Evolutionary conservation across 306 rosid genomes (phyloP).

Genomic region (Betula pendula): DNA sequence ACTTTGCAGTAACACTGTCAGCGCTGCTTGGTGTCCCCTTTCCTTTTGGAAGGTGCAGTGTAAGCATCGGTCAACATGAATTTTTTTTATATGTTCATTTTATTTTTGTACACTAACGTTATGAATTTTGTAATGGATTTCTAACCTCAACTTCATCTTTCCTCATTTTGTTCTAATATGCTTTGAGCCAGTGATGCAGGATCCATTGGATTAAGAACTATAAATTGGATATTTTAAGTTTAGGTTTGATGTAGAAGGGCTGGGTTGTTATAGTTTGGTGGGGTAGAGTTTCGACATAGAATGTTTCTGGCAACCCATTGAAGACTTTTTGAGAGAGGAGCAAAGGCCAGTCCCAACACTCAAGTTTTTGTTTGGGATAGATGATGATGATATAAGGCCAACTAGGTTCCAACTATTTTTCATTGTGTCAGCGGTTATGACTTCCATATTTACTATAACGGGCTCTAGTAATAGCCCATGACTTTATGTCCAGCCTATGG

Average conservation of each 20-base stretch:
- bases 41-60: constrained; percentile 99
- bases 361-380: neutral
- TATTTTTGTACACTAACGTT: constrained; percentile 14
- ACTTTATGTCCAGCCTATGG: neutral
- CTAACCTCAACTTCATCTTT: neutral
- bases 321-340: neutral
- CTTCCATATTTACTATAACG: neutral
- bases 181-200: constrained; percentile 15
- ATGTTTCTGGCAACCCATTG: constrained; percentile 3
- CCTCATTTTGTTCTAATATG: constrained; percentile 6
- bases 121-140: constrained; percentile 21
- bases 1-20: constrained; percentile 90
- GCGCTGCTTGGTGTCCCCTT: constrained; percentile 90
- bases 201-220: constrained; percentile 18
- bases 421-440: neutral
- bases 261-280: constrained; percentile 16
- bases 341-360: neutral
- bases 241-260: constrained; percentile 12
- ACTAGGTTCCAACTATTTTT: neutral
- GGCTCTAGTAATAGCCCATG: neutral
- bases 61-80: constrained; percentile 53
- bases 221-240: constrained; percentile 19
- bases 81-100: constrained; percentile 20
- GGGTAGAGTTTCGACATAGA: constrained; percentile 7
- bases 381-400: neutral